Percentiles rank a stretch among this genome's conserved stretches.
Conservation (phyloP, 257 asterid species). For the Agastache rugosa region DNA sequence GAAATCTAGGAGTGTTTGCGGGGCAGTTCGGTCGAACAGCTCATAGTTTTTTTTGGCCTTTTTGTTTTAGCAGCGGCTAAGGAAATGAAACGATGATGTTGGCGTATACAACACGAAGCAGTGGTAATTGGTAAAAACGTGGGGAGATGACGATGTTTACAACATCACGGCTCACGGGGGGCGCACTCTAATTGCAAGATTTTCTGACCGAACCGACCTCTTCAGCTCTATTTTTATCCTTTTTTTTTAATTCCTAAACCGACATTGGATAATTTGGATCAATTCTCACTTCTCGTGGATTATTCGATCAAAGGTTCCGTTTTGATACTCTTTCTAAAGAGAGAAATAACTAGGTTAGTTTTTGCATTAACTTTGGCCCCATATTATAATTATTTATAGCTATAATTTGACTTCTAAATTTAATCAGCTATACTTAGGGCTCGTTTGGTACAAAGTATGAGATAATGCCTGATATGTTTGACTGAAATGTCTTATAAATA, state of each 20-base stretch:
- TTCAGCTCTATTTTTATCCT: neutral
- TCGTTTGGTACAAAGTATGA: too few species aligned
- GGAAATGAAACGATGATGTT: constrained; percentile 3
- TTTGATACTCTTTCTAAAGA: neutral
- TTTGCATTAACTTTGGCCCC: too few species aligned
- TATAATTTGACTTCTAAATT: too few species aligned
- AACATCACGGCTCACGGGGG: constrained; percentile 6
- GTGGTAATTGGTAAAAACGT: constrained; percentile 9
- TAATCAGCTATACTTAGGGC: too few species aligned
- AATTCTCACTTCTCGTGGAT: neutral
- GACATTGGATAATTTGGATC: too few species aligned
- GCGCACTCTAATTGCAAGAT: neutral
- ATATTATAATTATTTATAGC: too few species aligned
- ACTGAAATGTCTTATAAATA: too few species aligned
- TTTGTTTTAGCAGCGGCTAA: neutral
- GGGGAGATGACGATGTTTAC: constrained; percentile 27
- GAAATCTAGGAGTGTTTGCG: constrained; percentile 3
- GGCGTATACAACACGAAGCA: constrained; percentile 28
- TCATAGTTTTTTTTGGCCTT: neutral
- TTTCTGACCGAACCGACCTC: constrained; percentile 29
- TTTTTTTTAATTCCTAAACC: neutral
- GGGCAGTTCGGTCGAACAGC: constrained; percentile 30
- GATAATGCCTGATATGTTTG: too few species aligned
- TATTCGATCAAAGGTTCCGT: constrained; percentile 6
- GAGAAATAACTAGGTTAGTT: neutral